Evolutionary conservation across 371 early-diverging fungal genomes (phyloP).

Genomic region (Caulochytrium protostelioides): DNA sequence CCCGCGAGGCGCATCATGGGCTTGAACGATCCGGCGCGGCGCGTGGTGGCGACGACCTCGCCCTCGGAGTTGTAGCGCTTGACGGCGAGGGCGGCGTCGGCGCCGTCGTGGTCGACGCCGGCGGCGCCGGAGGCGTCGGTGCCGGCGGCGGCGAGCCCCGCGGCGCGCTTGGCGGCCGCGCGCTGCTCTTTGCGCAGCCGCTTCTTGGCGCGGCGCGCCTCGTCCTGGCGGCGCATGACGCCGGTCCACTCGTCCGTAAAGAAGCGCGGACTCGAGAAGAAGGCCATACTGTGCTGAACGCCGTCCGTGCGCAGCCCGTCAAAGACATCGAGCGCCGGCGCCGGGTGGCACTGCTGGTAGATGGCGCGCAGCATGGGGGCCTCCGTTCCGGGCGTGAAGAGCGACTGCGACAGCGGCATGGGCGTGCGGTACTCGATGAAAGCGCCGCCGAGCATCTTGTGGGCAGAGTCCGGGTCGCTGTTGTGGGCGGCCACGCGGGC

Average conservation of each 20-base stretch:
- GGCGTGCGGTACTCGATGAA: too few relatives aligned
- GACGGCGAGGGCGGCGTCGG: conserved; percentile 4
- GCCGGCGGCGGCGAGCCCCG: too few relatives aligned
- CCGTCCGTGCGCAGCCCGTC: conserved; percentile 20
- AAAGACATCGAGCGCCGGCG: conserved; percentile 13
- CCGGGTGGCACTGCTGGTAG: conserved; percentile 11
- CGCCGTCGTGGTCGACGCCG: too few relatives aligned
- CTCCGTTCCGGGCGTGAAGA: conserved; percentile 14
- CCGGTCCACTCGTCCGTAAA: conserved; percentile 25
- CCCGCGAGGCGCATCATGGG: not conserved
- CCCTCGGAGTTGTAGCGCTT: conserved; percentile 11
- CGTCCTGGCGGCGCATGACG: conserved; percentile 14
- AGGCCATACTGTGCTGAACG: conserved; percentile 1
- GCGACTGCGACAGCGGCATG: too few relatives aligned
- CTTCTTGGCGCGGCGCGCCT: conserved; percentile 7
- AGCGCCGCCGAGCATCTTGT: too few relatives aligned
- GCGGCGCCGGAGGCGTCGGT: too few relatives aligned
- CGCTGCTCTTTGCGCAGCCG: too few relatives aligned
- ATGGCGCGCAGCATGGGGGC: conserved; percentile 4
- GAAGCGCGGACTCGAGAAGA: conserved; percentile 24
- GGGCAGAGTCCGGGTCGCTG: too few relatives aligned
- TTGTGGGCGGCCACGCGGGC: too few relatives aligned
- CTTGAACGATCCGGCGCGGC: not conserved
- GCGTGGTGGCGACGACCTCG: conserved; percentile 4
- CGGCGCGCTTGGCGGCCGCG: too few relatives aligned